phyloP scores from a whole-genome alignment of 2,329 filamentous ascomycete genomes.

The Xylariales sp. region DNA sequence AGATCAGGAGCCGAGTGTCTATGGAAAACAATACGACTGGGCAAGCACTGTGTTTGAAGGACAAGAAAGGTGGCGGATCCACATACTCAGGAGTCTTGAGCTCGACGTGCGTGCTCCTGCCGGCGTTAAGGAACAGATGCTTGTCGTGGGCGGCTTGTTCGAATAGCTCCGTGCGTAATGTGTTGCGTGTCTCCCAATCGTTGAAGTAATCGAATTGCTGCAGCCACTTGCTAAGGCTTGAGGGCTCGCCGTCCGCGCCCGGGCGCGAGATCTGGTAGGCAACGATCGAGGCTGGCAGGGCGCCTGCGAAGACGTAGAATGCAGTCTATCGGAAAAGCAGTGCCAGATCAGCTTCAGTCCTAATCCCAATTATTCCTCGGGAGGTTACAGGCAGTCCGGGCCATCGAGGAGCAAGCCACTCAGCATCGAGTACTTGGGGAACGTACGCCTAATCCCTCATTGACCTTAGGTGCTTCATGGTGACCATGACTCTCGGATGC shows the following conservation, averaged over 20 bases:
- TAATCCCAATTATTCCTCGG: background rate
- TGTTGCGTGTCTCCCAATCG: constrained; percentile 65
- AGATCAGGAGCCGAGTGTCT: background rate
- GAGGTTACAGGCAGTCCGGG: background rate
- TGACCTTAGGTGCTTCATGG: constrained; percentile 54
- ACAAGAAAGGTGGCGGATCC: constrained; percentile 3
- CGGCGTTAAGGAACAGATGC: constrained; percentile 63
- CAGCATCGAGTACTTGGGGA: background rate
- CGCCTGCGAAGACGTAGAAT: constrained; percentile 60
- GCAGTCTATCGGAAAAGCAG: constrained; percentile 54
- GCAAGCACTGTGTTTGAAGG: background rate
- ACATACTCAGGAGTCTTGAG: constrained; percentile 70
- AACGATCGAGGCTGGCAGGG: constrained; percentile 58
- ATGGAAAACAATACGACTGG: background rate
- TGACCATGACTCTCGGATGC: constrained; percentile 64
- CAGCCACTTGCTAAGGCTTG: constrained; percentile 60
- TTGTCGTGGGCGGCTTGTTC: constrained; percentile 69
- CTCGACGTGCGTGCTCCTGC: constrained; percentile 61
- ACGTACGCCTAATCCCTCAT: constrained; percentile 69
- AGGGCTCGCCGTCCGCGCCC: constrained; percentile 62
- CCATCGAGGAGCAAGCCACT: background rate
- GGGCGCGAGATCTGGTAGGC: constrained; percentile 63
- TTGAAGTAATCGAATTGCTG: constrained; percentile 59
- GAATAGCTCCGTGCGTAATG: constrained; percentile 61
- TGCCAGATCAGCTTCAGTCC: constrained; percentile 23